phyloP scores from a whole-genome alignment of 2,329 filamentous ascomycete genomes.

The Trichoderma koningii region DNA sequence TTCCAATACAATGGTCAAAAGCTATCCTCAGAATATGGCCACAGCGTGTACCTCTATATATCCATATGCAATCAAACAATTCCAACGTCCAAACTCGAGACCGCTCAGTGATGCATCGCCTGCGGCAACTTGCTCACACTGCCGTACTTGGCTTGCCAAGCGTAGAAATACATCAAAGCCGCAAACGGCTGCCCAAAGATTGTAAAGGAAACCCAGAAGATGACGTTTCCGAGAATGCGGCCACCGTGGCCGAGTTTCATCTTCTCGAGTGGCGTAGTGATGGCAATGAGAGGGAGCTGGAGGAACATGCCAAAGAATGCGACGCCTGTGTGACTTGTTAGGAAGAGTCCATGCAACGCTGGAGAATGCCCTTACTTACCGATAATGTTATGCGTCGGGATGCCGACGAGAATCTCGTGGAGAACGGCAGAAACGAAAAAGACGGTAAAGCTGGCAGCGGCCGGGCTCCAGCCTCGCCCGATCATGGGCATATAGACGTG shows the following conservation, averaged over 20 bases:
- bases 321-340: constrained; percentile 59
- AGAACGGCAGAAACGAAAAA: constrained; percentile 87
- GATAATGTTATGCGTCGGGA: constrained; percentile 92
- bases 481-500: constrained; percentile 90
- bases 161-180: constrained; percentile 92
- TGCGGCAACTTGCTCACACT: constrained; percentile 60
- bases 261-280: constrained; percentile 79
- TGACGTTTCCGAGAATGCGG: constrained; percentile 82
- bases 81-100: neutral
- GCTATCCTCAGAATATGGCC: neutral
- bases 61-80: neutral
- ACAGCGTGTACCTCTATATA: neutral
- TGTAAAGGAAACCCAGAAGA: constrained; percentile 97
- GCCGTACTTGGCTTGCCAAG: constrained; percentile 97
- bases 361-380: constrained; percentile 52
- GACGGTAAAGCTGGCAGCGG: constrained; percentile 73
- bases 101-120: neutral
- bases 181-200: constrained; percentile 93
- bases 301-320: constrained; percentile 93
- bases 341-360: constrained; percentile 26
- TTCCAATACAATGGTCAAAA: neutral
- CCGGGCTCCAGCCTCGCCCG: constrained; percentile 75
- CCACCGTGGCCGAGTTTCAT: constrained; percentile 70
- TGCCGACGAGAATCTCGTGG: constrained; percentile 88
- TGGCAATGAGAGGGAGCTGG: constrained; percentile 81